These are phyloP conservation scores for Raddia distichophylla DNA, from an alignment of 176 grass and related monocot species.

Conservation along the genomic window DNA sequence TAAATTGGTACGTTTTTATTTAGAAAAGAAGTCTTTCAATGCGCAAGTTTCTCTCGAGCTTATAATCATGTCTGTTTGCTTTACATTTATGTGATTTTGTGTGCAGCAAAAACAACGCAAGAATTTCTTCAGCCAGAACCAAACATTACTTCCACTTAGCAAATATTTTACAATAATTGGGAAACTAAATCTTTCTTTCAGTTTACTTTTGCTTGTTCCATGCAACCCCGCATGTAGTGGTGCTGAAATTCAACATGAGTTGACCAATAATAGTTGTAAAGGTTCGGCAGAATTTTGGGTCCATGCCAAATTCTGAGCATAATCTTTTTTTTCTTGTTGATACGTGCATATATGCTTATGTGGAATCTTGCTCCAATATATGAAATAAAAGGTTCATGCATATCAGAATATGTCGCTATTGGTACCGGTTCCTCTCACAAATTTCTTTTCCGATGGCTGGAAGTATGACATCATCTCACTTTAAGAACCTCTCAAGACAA, in stretches of 20 bases:
- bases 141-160: neutral
- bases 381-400: neutral
- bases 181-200: neutral
- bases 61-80: neutral
- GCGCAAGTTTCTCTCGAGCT: too few species aligned
- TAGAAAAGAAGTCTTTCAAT: too few species aligned
- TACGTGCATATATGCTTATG: constrained; percentile 36
- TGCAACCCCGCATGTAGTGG: neutral
- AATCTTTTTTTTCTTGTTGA: constrained; percentile 10
- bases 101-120: neutral
- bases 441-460: constrained; percentile 11
- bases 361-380: constrained; percentile 13
- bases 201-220: neutral
- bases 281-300: neutral
- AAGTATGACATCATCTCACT: constrained; percentile 21
- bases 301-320: neutral
- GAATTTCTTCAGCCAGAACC: too few species aligned
- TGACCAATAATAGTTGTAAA: neutral
- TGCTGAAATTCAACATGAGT: neutral
- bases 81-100: neutral
- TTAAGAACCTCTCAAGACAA: neutral
- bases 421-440: neutral
- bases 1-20: too few species aligned
- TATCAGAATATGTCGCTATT: neutral
- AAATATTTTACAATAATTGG: neutral